phyloP scores from a whole-genome alignment of 768 basidiomycete genomes.

The Crucibulum laeve region DNA sequence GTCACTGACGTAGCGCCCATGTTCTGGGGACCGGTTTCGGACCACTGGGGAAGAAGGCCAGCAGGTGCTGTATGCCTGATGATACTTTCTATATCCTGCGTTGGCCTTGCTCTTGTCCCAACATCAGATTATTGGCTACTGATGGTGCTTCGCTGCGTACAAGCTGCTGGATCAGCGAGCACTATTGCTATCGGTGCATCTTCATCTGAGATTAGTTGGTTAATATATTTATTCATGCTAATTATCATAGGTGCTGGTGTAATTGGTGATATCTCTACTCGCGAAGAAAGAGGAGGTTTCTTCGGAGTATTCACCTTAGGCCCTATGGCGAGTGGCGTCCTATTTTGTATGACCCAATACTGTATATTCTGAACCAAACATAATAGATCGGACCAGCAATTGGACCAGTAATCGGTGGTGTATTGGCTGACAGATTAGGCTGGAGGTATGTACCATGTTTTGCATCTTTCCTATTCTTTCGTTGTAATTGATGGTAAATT shows the following conservation, averaged over 20 bases:
- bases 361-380: neutral
- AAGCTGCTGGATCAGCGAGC: constrained; percentile 76
- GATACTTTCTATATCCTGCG: constrained; percentile 60
- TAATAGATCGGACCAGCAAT: constrained; percentile 55
- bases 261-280: constrained; percentile 72
- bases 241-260: constrained; percentile 62
- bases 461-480: constrained; percentile 5
- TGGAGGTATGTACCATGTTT: constrained; percentile 46
- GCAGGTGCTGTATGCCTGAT: constrained; percentile 60
- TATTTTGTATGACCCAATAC: constrained; percentile 4
- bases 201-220: neutral
- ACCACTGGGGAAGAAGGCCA: constrained; percentile 58
- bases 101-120: constrained; percentile 49
- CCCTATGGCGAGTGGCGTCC: constrained; percentile 43
- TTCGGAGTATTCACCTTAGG: constrained; percentile 64
- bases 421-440: constrained; percentile 49
- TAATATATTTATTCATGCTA: constrained; percentile 1
- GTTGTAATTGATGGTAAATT: neutral
- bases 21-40: constrained; percentile 71
- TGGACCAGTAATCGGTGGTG: constrained; percentile 60
- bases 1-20: constrained; percentile 42
- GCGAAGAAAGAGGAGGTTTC: constrained; percentile 70
- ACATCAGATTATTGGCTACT: constrained; percentile 71
- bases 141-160: constrained; percentile 74
- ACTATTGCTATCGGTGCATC: constrained; percentile 65